Evolutionary conservation across 108 stramenopile genomes (phyloP), one percentile per base, ranked within the genome.

Genomic region (Epithemia pelagica): DNA sequence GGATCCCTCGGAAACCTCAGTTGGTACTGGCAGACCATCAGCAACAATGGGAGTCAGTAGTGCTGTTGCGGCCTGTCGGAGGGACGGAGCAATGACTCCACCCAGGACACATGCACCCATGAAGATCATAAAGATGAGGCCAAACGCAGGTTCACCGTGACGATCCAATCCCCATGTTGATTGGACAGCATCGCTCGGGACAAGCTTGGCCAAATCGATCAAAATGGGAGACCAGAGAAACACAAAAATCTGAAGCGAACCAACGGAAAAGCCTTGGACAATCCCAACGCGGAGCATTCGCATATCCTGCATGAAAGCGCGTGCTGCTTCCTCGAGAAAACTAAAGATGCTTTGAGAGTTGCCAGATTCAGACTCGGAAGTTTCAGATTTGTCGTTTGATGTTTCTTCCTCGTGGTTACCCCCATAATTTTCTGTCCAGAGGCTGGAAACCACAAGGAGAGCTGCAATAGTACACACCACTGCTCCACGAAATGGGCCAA

Each of bases 381-480:
- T 10, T 27, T 58, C 1, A 3, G 26, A 21, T 20, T 57, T 1
- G 31, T 52, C 46, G 22, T 33, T 56, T 32, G 20, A 19, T 60
- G 22, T 21, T 69, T 60, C 21, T 7, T 52, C 18, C n/a, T 26
- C 30, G 23, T 31, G 37, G 28, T 52, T 21, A 62, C 28, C 2
- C 22, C 92, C 95, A 67, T 92, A 90, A 69, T 96, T 96, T 66
- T 96, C 95, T 29, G 64, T 66, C 92, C 92, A 96, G 33, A 75
- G 24, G 29, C 67, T 31, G 20, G 61, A 53, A 1, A 92, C 73
- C 0, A 91, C 74, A 21, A 74, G 60, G 25, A 89, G 62, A 3
- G 84, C 90, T 54, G 88, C 25, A 0, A 74, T 56, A 10, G 90
- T 91, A 37, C 89, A 82, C 15, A 73, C 76, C 19, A 93, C 84